Base-by-base conservation (phyloP, 176 grass and related monocot genomes). In the Oryza brachyantha region DNA sequence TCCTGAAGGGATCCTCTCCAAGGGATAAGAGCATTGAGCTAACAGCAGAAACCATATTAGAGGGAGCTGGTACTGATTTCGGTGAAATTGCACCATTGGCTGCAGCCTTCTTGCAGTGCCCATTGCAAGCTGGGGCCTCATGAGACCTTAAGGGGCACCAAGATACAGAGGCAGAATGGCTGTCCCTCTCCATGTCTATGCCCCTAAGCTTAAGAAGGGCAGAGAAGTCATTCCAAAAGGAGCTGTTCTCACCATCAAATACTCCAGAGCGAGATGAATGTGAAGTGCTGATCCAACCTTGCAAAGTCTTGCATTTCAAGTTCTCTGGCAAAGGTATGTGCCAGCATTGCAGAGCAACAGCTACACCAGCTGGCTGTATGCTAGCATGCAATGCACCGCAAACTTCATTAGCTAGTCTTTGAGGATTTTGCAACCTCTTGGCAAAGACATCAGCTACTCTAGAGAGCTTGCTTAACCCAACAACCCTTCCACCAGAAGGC, bases 401-500 rank as follows among this genome's bases (percentile, higher is more conserved):
- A 59, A 99, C 64, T 78, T 99, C 92, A 70, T 89, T 86, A 29
- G 86, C 90, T 58, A 99, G 84, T 76, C 79, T 88, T 29, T 95
- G 86, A 79, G 96, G 96, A 60, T 89, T 87, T 76, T 99, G 96
- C 80, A 99, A 83, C 13, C 96, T 92, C 75, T 93, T 93, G 32
- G 96, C 87, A 19, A 95, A 99, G 50, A 96, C 83, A 40, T 99
- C 96, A 26, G 90, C 71, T 85, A 99, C 96, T 80, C 96, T 87
- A 32, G 96, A 93, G 64, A 99, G 90, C 79, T 99, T 99, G 88
- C 96, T 99, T 76, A 99, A 84, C 22, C 96, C 96, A 76, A 99
- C 85, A 25, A 99, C 92, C 55, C 88, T 83, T 80, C 87, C 84
- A 57, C 78, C 86, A 0, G 92, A 93, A 39, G 96, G 90, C 19